Evolutionary conservation across 108 stramenopile species (phyloP).

Genomic region (Fragilariopsis cylindrus): DNA sequence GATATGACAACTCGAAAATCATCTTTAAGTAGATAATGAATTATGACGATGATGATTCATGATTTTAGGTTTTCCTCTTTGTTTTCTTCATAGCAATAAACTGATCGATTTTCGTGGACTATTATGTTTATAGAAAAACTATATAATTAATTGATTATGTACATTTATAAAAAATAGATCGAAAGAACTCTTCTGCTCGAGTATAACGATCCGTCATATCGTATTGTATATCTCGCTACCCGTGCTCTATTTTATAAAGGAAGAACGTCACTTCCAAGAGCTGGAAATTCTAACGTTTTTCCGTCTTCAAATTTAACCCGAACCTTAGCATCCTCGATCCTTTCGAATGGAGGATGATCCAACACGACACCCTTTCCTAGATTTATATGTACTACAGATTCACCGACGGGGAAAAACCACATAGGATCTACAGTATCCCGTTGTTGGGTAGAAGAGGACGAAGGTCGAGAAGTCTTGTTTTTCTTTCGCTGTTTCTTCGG

Average conservation of each 20-base stretch:
- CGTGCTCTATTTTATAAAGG: neutral
- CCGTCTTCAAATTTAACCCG: conserved; percentile 14
- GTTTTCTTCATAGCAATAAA: no score
- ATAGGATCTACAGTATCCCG: conserved; percentile 58
- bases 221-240: no score
- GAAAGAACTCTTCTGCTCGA: no score
- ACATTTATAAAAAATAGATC: no score
- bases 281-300: conserved; percentile 31
- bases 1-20: no score
- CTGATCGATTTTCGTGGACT: no score
- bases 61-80: no score
- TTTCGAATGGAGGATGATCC: conserved; percentile 40
- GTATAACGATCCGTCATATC: no score
- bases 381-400: conserved; percentile 53
- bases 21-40: no score
- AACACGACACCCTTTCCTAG: conserved; percentile 69
- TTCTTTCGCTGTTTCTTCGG: conserved; percentile 10
- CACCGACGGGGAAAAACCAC: conserved; percentile 74
- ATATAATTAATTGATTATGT: no score
- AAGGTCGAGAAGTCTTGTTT: conserved; percentile 5
- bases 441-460: conserved; percentile 10
- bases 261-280: conserved; percentile 34
- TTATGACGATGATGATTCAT: no score
- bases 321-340: conserved; percentile 24
- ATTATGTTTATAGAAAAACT: no score